A percentile compares a stretch with the other conserved stretches of the same genome.
These are phyloP conservation scores for Suhomyces emberorum DNA, from an alignment of 805 yeast species.

Conservation along the genomic window DNA sequence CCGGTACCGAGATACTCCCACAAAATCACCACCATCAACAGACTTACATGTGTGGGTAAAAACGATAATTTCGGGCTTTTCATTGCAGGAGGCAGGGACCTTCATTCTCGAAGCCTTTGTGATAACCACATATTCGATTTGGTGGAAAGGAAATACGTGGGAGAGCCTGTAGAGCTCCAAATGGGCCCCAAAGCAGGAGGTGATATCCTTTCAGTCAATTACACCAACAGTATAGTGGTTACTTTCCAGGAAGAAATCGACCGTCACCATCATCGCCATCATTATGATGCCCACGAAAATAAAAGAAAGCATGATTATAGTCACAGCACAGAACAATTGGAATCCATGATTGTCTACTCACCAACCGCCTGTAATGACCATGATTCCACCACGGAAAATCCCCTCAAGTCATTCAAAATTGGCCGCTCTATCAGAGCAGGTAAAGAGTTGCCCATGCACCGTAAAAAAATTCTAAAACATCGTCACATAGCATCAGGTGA, in stretches of 20 bases:
- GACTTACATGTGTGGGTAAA: conserved; percentile 33
- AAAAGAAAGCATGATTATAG: conserved; percentile 2
- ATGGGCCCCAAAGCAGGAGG: conserved; percentile 14
- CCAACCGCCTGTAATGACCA: conserved; percentile 19
- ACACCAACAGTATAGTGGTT: conserved; percentile 32
- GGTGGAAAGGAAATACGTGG: conserved; percentile 34
- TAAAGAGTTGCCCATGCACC: conserved; percentile 29
- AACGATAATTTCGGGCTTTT: conserved; percentile 47
- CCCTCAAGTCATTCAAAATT: conserved; percentile 33
- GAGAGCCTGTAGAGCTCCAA: conserved; percentile 16
- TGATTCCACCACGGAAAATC: conserved; percentile 19
- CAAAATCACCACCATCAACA: conserved; percentile 41
- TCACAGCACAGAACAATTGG: conserved; percentile 6
- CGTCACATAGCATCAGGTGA: not conserved
- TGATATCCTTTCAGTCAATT: conserved; percentile 26
- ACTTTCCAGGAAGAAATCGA: conserved; percentile 27
- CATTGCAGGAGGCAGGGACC: conserved; percentile 53
- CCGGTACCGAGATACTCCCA: conserved; percentile 51
- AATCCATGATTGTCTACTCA: conserved; percentile 29
- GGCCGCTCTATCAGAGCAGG: conserved; percentile 33
- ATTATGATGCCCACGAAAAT: conserved; percentile 3
- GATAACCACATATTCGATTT: conserved; percentile 45
- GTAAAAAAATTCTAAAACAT: conserved; percentile 14
- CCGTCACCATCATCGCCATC: conserved; percentile 9
- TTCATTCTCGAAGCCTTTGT: conserved; percentile 26